phyloP scores from a whole-genome alignment of 805 yeast genomes.

The Metschnikowia corniflorae region DNA sequence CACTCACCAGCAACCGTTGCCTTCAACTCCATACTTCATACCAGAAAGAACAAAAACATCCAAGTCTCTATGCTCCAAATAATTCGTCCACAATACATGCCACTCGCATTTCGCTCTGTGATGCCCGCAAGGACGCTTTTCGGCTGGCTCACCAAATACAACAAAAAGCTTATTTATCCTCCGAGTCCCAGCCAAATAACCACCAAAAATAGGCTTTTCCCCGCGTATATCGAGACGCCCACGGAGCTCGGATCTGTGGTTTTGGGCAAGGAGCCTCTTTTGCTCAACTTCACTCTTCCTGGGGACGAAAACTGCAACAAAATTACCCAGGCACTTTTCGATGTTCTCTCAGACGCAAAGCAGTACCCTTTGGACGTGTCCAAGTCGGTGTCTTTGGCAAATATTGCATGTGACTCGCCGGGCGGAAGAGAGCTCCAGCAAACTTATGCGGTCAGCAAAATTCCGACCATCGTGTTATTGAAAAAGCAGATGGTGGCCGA shows the following conservation, averaged over 20 bases:
- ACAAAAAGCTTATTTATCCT: constrained; percentile 35
- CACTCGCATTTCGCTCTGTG: constrained; percentile 8
- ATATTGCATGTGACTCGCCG: constrained; percentile 65
- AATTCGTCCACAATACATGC: constrained; percentile 8
- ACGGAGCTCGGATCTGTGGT: constrained; percentile 57
- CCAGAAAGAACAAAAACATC: no score
- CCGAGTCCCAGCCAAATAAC: constrained; percentile 35
- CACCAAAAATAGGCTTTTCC: constrained; percentile 38
- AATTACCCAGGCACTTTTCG: constrained; percentile 60
- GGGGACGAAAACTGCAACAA: constrained; percentile 62
- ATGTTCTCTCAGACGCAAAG: constrained; percentile 20
- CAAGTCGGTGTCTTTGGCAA: constrained; percentile 56
- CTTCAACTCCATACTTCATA: no score
- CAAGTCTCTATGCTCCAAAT: constrained; percentile 14
- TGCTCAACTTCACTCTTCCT: constrained; percentile 67
- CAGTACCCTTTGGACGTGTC: constrained; percentile 32
- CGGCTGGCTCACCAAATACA: constrained; percentile 17
- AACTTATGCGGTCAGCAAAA: constrained; percentile 50
- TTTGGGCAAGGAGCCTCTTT: constrained; percentile 54
- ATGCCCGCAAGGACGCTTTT: constrained; percentile 14
- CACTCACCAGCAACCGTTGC: no score
- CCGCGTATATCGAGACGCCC: constrained; percentile 46
- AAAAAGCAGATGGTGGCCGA: constrained; percentile 58
- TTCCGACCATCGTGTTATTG: constrained; percentile 68
- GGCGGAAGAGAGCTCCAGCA: constrained; percentile 57